Conservation (phyloP, 2,329 filamentous ascomycete species). For the Epichloe scottii region DNA sequence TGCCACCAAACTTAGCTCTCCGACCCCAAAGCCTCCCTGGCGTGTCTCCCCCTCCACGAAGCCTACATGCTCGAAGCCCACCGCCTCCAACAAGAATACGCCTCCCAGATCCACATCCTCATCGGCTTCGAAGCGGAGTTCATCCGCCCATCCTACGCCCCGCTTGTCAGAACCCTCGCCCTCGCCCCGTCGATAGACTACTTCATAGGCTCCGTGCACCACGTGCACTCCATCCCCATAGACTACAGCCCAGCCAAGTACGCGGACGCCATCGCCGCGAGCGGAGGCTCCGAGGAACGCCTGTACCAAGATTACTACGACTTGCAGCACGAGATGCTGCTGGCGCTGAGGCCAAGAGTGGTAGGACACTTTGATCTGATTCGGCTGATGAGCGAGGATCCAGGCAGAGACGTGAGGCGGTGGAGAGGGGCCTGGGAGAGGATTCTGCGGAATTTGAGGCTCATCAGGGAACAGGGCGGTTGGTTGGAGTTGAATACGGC, state of each 20-base stretch:
- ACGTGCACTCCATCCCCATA: conserved; percentile 76
- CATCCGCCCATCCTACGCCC: conserved; percentile 56
- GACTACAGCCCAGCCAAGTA: conserved; percentile 69
- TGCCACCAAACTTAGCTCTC: conserved; percentile 28
- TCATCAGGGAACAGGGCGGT: conserved; percentile 61
- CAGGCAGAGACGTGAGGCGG: conserved; percentile 44
- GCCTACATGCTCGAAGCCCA: conserved; percentile 66
- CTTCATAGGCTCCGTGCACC: conserved; percentile 88
- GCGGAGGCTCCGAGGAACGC: conserved; percentile 46
- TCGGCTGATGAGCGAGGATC: conserved; percentile 61
- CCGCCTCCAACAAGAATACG: conserved; percentile 59
- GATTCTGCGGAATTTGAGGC: conserved; percentile 61
- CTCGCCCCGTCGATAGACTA: conserved; percentile 60
- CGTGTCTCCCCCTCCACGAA: conserved; percentile 44
- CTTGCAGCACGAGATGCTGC: conserved; percentile 70
- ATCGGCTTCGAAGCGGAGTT: conserved; percentile 92
- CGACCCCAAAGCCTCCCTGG: conserved; percentile 35
- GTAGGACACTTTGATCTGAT: conserved; percentile 95
- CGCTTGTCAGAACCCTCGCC: conserved; percentile 48
- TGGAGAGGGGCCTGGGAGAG: conserved; percentile 59
- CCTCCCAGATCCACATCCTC: conserved; percentile 58
- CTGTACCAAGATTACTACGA: conserved; percentile 83
- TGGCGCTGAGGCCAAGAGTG: conserved; percentile 56
- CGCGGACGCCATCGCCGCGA: conserved; percentile 27
- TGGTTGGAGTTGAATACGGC: conserved; percentile 84